phyloP scores from a whole-genome alignment of 305 asterid genomes.

The Striga hermonthica region DNA sequence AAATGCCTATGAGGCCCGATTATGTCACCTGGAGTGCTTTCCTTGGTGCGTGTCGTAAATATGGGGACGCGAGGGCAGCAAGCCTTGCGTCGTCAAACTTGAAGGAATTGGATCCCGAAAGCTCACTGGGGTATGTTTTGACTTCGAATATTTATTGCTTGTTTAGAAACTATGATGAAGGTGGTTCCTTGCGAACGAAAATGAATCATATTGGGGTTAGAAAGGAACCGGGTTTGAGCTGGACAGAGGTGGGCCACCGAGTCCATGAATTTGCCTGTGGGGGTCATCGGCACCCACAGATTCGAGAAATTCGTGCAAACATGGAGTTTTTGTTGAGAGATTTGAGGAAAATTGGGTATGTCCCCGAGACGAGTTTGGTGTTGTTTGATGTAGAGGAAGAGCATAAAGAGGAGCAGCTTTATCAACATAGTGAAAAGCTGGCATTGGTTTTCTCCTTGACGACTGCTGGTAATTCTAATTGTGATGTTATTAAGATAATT shows the following conservation, averaged over 20 bases:
- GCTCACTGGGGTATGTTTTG: constrained; percentile 68
- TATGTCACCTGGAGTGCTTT: constrained; percentile 78
- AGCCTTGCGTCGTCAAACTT: constrained; percentile 57
- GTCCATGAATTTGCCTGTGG: constrained; percentile 78
- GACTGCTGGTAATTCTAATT: constrained; percentile 33
- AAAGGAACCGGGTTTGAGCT: constrained; percentile 82
- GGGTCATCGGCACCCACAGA: constrained; percentile 50
- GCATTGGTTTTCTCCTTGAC: constrained; percentile 62
- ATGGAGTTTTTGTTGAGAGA: constrained; percentile 44
- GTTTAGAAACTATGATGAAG: constrained; percentile 48
- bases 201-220: constrained; percentile 55
- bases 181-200: constrained; percentile 47
- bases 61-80: constrained; percentile 60
- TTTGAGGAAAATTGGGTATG: constrained; percentile 55
- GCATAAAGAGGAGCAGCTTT: constrained; percentile 79
- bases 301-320: constrained; percentile 47
- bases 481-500: constrained; percentile 45
- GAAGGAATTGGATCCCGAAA: constrained; percentile 65
- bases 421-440: constrained; percentile 74
- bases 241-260: constrained; percentile 55
- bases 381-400: constrained; percentile 75
- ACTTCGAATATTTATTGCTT: constrained; percentile 64
- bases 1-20: constrained; percentile 41
- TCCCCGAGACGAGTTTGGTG: constrained; percentile 52
- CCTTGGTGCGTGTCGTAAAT: constrained; percentile 78